These are phyloP conservation scores for Solanum peruvianum DNA, from an alignment of 257 asterid species.

Conservation along the genomic window DNA sequence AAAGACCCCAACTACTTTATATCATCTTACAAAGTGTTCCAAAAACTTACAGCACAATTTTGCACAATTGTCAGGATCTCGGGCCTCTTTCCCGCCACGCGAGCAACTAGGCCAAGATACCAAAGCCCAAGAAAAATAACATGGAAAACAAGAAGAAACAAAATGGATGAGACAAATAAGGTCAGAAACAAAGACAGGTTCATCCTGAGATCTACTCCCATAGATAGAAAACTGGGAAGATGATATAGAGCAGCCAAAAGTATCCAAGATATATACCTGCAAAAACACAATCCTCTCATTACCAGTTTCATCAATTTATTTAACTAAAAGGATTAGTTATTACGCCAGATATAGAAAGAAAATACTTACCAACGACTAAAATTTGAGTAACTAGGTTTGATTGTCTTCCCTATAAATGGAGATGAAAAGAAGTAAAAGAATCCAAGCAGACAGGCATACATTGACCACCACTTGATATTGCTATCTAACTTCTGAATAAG, in stretches of 20 bases:
- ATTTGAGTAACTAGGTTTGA: conserved; percentile 94
- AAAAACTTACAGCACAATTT: conserved; percentile 81
- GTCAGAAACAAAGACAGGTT: conserved; percentile 87
- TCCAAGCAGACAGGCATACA: conserved; percentile 96
- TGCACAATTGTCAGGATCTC: conserved; percentile 75
- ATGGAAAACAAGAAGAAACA: conserved; percentile 88
- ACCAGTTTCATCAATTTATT: neutral
- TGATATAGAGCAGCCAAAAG: conserved; percentile 91
- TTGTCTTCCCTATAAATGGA: conserved; percentile 89
- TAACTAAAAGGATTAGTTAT: neutral
- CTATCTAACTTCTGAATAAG: conserved; percentile 96
- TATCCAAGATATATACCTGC: conserved; percentile 93
- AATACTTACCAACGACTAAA: conserved; percentile 82
- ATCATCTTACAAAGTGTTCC: conserved; percentile 6
- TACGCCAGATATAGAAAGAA: neutral
- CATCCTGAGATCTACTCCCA: conserved; percentile 99
- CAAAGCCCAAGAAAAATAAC: conserved; percentile 84
- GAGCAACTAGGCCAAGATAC: conserved; percentile 94
- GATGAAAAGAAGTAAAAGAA: conserved; percentile 98
- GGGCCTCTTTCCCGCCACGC: conserved; percentile 93
- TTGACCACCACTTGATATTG: conserved; percentile 99
- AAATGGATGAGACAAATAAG: conserved; percentile 70
- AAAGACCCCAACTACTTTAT: conserved; percentile 20
- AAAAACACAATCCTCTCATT: conserved; percentile 4
- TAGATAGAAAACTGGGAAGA: conserved; percentile 97